phyloP scores from a whole-genome alignment of 2,329 filamentous ascomycete species.

The Diplodia corticola region DNA sequence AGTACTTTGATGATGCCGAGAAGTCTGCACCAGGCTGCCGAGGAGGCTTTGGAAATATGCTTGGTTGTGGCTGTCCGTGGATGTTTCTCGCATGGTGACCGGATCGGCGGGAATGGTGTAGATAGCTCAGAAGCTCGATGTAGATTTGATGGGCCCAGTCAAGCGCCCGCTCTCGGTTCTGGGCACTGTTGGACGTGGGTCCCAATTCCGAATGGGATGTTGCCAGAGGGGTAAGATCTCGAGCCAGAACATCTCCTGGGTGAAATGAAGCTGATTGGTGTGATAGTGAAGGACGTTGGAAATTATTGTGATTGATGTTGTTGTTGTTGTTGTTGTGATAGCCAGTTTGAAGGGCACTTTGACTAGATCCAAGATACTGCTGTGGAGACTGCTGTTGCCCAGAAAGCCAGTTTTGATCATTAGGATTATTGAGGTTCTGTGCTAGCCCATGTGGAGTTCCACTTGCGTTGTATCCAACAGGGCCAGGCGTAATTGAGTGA shows the following conservation, averaged over 20 bases:
- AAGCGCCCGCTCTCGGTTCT: constrained; percentile 48
- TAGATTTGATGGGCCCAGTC: constrained; percentile 50
- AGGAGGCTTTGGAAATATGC: constrained; percentile 63
- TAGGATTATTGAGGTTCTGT: constrained; percentile 7
- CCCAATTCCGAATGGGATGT: constrained; percentile 40
- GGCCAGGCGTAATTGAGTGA: not conserved
- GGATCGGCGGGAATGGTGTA: constrained; percentile 47
- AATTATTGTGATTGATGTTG: constrained; percentile 6
- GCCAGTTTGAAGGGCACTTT: not conserved
- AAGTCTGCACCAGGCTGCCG: constrained; percentile 57
- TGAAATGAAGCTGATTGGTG: constrained; percentile 12
- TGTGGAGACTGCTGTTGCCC: constrained; percentile 13
- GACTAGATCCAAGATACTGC: constrained; percentile 1
- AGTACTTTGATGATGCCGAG: constrained; percentile 29
- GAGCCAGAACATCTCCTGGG: not conserved
- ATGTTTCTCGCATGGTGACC: constrained; percentile 27
- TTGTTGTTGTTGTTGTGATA: not conserved
- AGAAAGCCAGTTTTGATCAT: constrained; percentile 14
- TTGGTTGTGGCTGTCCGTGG: constrained; percentile 52
- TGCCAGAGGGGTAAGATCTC: constrained; percentile 2
- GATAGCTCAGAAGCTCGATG: constrained; percentile 49
- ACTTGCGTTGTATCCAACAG: constrained; percentile 8
- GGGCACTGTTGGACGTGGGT: constrained; percentile 44
- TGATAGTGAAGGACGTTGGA: constrained; percentile 10
- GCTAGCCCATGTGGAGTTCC: not conserved